phyloP scores from a whole-genome alignment of 371 early-diverging fungal species.

The Mucor piriformis region DNA sequence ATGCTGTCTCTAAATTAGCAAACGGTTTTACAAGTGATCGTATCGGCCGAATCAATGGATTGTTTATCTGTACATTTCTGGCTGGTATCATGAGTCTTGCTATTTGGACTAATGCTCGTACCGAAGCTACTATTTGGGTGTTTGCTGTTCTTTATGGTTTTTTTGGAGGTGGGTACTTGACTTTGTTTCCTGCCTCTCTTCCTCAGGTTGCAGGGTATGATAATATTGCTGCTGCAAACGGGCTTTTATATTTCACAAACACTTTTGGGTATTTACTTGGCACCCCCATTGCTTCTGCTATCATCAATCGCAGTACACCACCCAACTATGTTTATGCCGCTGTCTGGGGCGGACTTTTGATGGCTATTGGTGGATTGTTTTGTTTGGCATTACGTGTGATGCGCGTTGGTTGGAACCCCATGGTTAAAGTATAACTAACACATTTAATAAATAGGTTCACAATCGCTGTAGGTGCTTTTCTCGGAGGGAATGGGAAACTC shows the following conservation, averaged over 20 bases:
- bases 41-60: slow-evolving; percentile 60
- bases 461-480: not conserved
- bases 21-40: slow-evolving; percentile 54
- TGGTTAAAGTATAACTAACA: slow-evolving; percentile 21
- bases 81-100: slow-evolving; percentile 40
- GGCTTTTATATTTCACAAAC: slow-evolving; percentile 49
- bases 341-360: slow-evolving; percentile 25
- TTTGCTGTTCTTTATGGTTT: slow-evolving; percentile 50
- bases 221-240: slow-evolving; percentile 49
- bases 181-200: slow-evolving; percentile 48
- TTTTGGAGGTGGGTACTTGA: slow-evolving; percentile 60
- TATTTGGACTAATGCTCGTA: slow-evolving; percentile 46
- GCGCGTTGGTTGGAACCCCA: slow-evolving; percentile 30
- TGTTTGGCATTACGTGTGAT: slow-evolving; percentile 28
- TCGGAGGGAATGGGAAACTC: no score
- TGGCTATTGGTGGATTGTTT: slow-evolving; percentile 31
- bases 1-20: slow-evolving; percentile 44
- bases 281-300: slow-evolving; percentile 51
- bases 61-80: slow-evolving; percentile 47
- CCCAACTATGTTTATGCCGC: slow-evolving; percentile 24
- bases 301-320: slow-evolving; percentile 33
- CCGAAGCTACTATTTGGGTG: slow-evolving; percentile 37
- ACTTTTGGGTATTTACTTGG: slow-evolving; percentile 55
- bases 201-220: slow-evolving; percentile 52
- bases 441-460: not conserved